phyloP scores from a whole-genome alignment of 192 early-diverging fungal species.

The Endogone sp. region DNA sequence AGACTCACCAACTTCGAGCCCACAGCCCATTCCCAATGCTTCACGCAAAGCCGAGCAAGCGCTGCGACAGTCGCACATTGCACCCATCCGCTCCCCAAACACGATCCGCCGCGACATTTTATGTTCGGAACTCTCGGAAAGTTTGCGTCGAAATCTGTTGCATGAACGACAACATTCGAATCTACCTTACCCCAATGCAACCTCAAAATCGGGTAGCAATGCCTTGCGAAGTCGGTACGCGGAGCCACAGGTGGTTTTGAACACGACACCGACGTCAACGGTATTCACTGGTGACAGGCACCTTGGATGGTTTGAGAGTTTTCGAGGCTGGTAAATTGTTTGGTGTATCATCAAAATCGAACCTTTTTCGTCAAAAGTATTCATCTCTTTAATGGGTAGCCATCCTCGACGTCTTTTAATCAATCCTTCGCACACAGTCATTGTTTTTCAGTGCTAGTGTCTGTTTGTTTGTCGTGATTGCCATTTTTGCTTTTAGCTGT shows the following conservation, averaged over 20 bases:
- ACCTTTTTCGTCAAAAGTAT: too few relatives aligned
- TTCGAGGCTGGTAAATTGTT: neutral
- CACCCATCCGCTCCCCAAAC: neutral
- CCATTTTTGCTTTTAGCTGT: too few relatives aligned
- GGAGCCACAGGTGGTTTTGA: neutral
- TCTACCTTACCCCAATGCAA: neutral
- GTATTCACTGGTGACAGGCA: neutral
- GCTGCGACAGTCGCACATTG: neutral
- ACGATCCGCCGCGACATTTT: neutral
- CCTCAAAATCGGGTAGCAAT: neutral
- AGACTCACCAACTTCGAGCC: neutral
- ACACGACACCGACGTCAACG: neutral
- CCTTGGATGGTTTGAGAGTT: neutral
- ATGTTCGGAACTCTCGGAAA: neutral
- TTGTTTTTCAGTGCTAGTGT: too few relatives aligned
- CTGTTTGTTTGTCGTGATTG: too few relatives aligned
- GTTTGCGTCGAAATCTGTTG: neutral
- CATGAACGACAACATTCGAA: neutral
- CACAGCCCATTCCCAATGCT: neutral
- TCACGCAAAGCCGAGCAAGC: neutral
- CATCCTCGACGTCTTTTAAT: too few relatives aligned
- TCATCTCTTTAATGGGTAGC: too few relatives aligned
- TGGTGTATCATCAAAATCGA: too few relatives aligned
- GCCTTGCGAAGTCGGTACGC: neutral
- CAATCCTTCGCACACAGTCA: too few relatives aligned